Evolutionary conservation across 129 eudicot species (phyloP), one percentile per base, ranked within the genome.

Genomic region (Daucus carota): DNA sequence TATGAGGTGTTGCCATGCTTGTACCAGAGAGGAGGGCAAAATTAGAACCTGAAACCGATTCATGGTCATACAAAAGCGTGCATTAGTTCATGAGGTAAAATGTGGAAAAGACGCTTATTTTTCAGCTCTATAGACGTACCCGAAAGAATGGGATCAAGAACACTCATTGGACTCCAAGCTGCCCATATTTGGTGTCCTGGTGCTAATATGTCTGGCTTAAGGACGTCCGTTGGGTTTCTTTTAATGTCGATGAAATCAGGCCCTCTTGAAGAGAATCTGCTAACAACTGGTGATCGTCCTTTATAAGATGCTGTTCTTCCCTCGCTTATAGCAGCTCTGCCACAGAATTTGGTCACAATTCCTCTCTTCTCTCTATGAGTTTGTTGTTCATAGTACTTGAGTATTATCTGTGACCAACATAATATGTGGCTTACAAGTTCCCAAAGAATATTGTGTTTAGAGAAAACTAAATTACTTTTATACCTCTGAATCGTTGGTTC

Each of bases 81-180:
- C 38, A 0, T 38, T 12, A 28, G 0, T 4, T 62, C 14, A 1
- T 15, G 1, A 26, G 18, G 34, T 43, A 81, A 82, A 29, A 6
- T 31, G 44, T 17, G 5, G 13, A 68, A 36, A 11, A 4, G 17
- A 3, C 63, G 9, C 28, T 8, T 54, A 2, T 54, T 54, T 36
- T 52, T n/a, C 63, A n/a, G 31, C 15, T 31, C 31, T 3, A 12
- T n/a, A 54, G 33, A 44, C 28, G n/a, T 86, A 90, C 98, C 98
- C 29, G 86, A 77, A 36, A 84, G 83, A 26, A 95, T 85, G 46
- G 92, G 89, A 65, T 85, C 79, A 54, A 26, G 72, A n/a, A 74
- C 86, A 79, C 99, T 95, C 90, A 88, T 88, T 41, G 96, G 99
- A 78, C 96, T 95, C 99, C 97, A 95, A 62, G 99, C 99, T 41